phyloP scores from a whole-genome alignment of 768 basidiomycete species.

The Boletus huronensis region DNA sequence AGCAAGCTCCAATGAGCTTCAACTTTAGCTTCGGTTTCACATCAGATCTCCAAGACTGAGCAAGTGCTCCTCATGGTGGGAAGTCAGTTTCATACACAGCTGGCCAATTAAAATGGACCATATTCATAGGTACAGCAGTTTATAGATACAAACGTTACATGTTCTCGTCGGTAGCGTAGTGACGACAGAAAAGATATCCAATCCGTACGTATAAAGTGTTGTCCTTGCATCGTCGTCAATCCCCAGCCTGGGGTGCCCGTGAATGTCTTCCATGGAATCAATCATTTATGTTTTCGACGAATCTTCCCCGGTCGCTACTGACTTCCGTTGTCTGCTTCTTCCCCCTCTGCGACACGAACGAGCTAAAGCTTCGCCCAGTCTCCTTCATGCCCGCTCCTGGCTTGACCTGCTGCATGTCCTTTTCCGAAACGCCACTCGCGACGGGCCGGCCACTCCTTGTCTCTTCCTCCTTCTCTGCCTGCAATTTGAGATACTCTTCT shows the following conservation, averaged over 20 bases:
- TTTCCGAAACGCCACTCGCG: conserved; percentile 24
- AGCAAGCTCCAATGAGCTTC: too few species aligned
- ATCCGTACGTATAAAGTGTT: background rate
- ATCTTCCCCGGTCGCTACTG: conserved; percentile 32
- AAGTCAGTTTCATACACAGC: background rate
- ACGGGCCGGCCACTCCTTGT: conserved; percentile 12
- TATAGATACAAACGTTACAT: background rate
- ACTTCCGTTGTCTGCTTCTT: conserved; percentile 22
- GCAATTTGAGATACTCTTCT: conserved; percentile 59
- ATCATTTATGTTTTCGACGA: conserved; percentile 35
- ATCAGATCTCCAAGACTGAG: background rate
- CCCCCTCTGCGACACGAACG: conserved; percentile 13
- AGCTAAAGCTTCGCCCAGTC: conserved; percentile 28
- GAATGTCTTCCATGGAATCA: background rate
- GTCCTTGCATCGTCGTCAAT: background rate
- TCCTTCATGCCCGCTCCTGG: conserved; percentile 51
- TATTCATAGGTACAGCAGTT: background rate
- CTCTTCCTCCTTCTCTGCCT: conserved; percentile 34
- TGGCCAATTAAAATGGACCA: background rate
- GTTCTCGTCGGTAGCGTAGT: background rate
- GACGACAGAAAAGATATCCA: background rate
- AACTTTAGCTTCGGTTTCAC: background rate
- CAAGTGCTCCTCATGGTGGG: background rate
- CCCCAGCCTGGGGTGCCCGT: background rate
- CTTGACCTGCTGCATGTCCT: conserved; percentile 43